Evolutionary conservation across 1,284 basidiomycete species (phyloP), one percentile per base, ranked within the genome.

Genomic region (Pseudomicrostroma phylloplanum): DNA sequence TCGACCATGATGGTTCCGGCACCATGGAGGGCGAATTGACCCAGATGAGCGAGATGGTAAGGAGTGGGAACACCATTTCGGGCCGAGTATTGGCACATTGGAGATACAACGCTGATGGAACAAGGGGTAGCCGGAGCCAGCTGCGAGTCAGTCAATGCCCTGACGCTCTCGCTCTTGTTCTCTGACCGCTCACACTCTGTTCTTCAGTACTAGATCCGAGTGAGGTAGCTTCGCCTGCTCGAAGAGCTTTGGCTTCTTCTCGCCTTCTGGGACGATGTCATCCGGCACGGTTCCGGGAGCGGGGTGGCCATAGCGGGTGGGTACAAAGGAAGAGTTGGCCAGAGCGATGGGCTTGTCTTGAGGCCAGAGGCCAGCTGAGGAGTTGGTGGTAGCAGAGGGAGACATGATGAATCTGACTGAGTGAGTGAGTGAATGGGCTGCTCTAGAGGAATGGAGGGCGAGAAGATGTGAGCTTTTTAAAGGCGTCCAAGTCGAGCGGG

Each of bases 21-120:
- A n/a, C 76, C 76, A 63, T 75, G 76, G 36, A 78, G 60, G 0
- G 76, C 75, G 59, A 76, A 77, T 6, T 68, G 65, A 17, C 75
- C 76, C 6, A 72, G 67, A 55, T 78, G 76, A 12, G 69, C 75
- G 23, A 78, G 62, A 51, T 78, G 76, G 60, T 71, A 78, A 1
- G 73, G 74, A 1, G 72, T 66, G 6, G 68, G 68, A 26, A 74
- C 61, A n/a, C 76, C 76, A 55, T 78, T 68, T 4, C 55, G 42
- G 7, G 68, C 66, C 13, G 71, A 73, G 55, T 76, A 78, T 64
- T 74, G 71, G 49, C 75, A 77, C 76, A 77, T 74, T 43, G 74
- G 75, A 12, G 68, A 62, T 15, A 75, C 68, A 42, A 71, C 51
- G 51, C 51, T 54, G 51, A 8, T 19, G 6, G 51, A 19, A 19